Evolutionary conservation across 2,329 filamentous ascomycete species (phyloP).

Genomic region (Aquanectria penicillioides): DNA sequence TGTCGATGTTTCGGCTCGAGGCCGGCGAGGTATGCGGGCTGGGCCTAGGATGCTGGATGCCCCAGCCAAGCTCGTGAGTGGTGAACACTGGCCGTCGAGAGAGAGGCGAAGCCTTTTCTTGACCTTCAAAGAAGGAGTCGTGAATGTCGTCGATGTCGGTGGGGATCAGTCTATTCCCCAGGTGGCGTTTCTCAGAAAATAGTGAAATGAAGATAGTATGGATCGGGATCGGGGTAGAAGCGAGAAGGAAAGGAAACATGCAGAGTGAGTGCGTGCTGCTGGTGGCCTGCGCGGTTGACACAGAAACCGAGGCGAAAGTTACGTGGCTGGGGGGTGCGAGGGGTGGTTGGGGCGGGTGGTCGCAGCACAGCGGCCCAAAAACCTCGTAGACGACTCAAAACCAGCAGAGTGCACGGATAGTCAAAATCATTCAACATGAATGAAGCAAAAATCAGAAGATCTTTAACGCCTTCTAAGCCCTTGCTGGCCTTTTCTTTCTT

Average conservation of each 20-base stretch:
- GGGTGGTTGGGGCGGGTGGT: constrained; percentile 30
- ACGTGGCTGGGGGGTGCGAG: constrained; percentile 39
- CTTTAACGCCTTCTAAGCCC: too few relatives aligned
- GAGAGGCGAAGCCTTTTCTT: constrained; percentile 1
- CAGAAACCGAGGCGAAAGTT: constrained; percentile 42
- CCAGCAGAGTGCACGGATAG: too few relatives aligned
- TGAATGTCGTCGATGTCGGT: neutral
- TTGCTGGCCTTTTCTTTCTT: too few relatives aligned
- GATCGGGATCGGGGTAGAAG: neutral
- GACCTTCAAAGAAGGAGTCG: neutral
- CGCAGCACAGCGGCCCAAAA: constrained; percentile 11
- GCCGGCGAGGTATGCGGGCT: constrained; percentile 22
- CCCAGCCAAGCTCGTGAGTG: constrained; percentile 39
- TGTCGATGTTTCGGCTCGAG: constrained; percentile 32
- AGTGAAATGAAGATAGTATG: neutral
- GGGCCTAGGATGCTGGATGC: constrained; percentile 40
- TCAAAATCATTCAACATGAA: too few relatives aligned
- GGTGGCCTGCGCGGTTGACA: constrained; percentile 37
- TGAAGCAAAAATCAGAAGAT: too few relatives aligned
- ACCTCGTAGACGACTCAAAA: neutral
- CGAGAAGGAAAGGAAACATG: neutral
- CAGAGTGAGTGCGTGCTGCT: constrained; percentile 22
- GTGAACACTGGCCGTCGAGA: constrained; percentile 21
- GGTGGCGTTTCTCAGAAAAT: constrained; percentile 2
- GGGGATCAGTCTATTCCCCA: neutral